Base-by-base conservation (phyloP, 1,284 basidiomycete genomes). In the Ceratobasidium sp. region DNA sequence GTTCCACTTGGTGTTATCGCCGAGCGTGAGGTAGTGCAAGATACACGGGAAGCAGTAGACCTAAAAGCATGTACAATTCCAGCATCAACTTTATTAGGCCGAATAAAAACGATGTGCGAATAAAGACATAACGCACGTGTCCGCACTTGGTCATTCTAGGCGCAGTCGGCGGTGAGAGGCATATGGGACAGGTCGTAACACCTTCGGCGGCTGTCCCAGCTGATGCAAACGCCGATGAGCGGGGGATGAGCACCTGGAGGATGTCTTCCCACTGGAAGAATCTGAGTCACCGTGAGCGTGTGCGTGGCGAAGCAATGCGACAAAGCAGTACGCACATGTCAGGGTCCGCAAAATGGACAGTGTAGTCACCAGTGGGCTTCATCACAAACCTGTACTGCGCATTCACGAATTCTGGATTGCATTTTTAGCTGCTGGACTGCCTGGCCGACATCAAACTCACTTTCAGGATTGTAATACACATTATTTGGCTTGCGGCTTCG, bases 91-190 rank as follows among this genome's bases (percentile, higher is more conserved):
- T 42, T 75, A 74, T 77, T 75, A 73, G 59, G 62, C 64, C 46
- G 73, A 49, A 60, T 72, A 63, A 51, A 48, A 64, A 70, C 72
- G n/a, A 66, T 51, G 73, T 38, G 74, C 75, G 18, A 76, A 48
- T 63, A 28, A 18, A 66, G 40, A 75, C 58, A 23, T 67, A 25
- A 88, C 92, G 81, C 78, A 96, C 95, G 86, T 98, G 96, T 73
- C 95, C 96, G 77, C 95, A 98, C 83, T 94, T 95, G 59, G 95
- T 98, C 93, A 98, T 98, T 59, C 97, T 86, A 18, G 96, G 94
- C 21, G 95, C 94, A 51, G 90, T 89, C 5, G 96, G 96, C 62
- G 92, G 86, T 54, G 92, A 92, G 54, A 99, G 85, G 82, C 96
- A 99, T 75, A 99, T 98, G 2, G 96, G 97, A 80, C 96, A 99